Conservation (phyloP, 2,329 filamentous ascomycete genomes). For the Tothia fuscella region DNA sequence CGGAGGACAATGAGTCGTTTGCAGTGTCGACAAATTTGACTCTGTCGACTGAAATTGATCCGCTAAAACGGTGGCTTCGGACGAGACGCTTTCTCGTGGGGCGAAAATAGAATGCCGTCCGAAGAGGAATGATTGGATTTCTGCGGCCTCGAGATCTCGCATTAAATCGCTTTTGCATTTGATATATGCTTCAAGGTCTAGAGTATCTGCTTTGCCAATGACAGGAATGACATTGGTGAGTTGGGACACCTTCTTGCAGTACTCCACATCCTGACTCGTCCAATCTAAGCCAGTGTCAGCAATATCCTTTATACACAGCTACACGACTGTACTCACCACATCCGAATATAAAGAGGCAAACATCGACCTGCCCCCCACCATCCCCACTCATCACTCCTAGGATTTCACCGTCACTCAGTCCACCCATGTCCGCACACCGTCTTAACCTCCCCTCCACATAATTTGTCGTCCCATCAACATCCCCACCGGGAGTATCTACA, state of each 20-base stretch:
- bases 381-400: conserved; percentile 67
- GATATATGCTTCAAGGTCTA: conserved; percentile 46
- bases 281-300: conserved; percentile 16
- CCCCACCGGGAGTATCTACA: conserved; percentile 65
- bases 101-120: conserved; percentile 22
- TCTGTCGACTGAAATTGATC: too few species aligned
- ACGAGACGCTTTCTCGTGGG: conserved; percentile 23
- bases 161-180: conserved; percentile 49
- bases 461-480: conserved; percentile 37
- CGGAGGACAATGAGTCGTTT: conserved; percentile 27
- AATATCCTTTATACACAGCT: conserved; percentile 5
- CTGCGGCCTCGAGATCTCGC: conserved; percentile 39
- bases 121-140: conserved; percentile 48
- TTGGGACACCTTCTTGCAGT: too few species aligned
- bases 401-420: conserved; percentile 61
- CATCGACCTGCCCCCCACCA: conserved; percentile 74
- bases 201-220: conserved; percentile 62
- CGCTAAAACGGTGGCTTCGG: conserved; percentile 21
- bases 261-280: conserved; percentile 5
- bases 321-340: conserved; percentile 42
- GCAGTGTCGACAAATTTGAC: background rate
- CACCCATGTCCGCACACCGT: conserved; percentile 48
- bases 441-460: conserved; percentile 63
- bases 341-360: conserved; percentile 69
- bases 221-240: conserved; percentile 80